phyloP scores from a whole-genome alignment of 805 yeast genomes.

The Kodamaea laetipori region DNA sequence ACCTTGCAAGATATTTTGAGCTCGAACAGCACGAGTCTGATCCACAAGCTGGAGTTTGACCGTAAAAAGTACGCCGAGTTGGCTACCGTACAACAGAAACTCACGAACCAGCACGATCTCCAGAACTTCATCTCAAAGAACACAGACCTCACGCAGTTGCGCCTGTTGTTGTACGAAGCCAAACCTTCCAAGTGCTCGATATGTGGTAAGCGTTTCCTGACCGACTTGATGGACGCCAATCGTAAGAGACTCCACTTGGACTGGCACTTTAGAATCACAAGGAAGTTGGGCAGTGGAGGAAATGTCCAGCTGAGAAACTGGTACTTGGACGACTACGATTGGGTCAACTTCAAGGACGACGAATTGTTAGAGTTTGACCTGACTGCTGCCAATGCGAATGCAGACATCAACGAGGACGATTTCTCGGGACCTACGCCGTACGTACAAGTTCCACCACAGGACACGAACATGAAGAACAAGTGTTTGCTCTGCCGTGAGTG shows the following conservation, averaged over 20 bases:
- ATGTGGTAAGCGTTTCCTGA: slow-evolving; percentile 84
- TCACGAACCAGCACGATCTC: slow-evolving; percentile 16
- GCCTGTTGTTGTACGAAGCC: slow-evolving; percentile 48
- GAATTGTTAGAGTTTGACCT: slow-evolving; percentile 37
- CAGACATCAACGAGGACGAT: slow-evolving; percentile 9
- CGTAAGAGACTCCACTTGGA: slow-evolving; percentile 73
- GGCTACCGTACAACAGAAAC: slow-evolving; percentile 25
- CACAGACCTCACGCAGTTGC: slow-evolving; percentile 20
- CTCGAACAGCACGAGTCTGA: slow-evolving; percentile 18
- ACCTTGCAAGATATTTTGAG: slow-evolving; percentile 27
- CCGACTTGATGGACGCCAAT: slow-evolving; percentile 54
- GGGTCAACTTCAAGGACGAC: slow-evolving; percentile 77
- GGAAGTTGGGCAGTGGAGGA: slow-evolving; percentile 49
- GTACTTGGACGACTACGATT: slow-evolving; percentile 72
- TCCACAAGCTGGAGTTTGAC: slow-evolving; percentile 36
- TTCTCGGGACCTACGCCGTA: slow-evolving; percentile 11
- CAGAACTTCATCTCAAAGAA: slow-evolving; percentile 44
- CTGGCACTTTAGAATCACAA: slow-evolving; percentile 94
- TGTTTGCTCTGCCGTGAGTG: slow-evolving; percentile 46
- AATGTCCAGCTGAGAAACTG: slow-evolving; percentile 75
- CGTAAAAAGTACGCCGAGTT: slow-evolving; percentile 36
- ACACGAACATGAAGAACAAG: slow-evolving; percentile 38
- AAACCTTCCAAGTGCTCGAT: slow-evolving; percentile 81
- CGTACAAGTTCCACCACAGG: slow-evolving; percentile 23
- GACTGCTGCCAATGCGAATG: slow-evolving; percentile 8